Conservation (phyloP, 2,329 filamentous ascomycete genomes). For the Microdochium bolleyi region DNA sequence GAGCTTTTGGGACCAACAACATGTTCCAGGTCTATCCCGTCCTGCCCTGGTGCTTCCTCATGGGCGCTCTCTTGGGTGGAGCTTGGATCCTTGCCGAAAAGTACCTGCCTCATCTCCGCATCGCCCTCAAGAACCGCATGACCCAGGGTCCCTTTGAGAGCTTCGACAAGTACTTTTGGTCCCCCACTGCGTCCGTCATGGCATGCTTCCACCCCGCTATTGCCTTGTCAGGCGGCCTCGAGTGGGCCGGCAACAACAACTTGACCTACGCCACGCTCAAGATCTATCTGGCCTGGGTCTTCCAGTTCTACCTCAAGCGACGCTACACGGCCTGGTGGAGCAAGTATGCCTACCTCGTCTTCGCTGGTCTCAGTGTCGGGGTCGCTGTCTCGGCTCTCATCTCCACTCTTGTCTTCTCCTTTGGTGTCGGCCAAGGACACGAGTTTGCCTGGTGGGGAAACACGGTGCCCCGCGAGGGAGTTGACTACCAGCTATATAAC, state of each 20-base stretch:
- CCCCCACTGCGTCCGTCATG: constrained; percentile 8
- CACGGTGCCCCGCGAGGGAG: neutral
- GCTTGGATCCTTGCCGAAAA: constrained; percentile 18
- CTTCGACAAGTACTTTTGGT: constrained; percentile 14
- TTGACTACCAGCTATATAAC: constrained; percentile 7
- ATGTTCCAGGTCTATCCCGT: constrained; percentile 13
- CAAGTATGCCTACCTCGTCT: constrained; percentile 19
- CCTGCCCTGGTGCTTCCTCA: constrained; percentile 23
- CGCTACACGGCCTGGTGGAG: constrained; percentile 8
- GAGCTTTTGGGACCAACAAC: neutral
- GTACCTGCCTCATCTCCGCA: constrained; percentile 10
- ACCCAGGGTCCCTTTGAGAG: constrained; percentile 7
- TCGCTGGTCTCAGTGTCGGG: constrained; percentile 14
- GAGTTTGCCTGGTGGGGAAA: constrained; percentile 4
- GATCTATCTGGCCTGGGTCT: constrained; percentile 17
- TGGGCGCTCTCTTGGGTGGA: constrained; percentile 21
- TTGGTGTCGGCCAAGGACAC: constrained; percentile 8
- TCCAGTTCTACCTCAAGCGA: constrained; percentile 18
- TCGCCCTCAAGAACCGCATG: constrained; percentile 6
- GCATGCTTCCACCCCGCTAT: constrained; percentile 12
- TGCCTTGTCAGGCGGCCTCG: constrained; percentile 15
- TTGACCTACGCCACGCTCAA: constrained; percentile 19
- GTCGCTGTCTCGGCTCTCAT: constrained; percentile 4
- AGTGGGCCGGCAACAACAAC: constrained; percentile 19
- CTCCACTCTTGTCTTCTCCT: constrained; percentile 9